Evolutionary conservation across 352 stramenopile species (phyloP).

Genomic region (Thraustochytrium sp.): DNA sequence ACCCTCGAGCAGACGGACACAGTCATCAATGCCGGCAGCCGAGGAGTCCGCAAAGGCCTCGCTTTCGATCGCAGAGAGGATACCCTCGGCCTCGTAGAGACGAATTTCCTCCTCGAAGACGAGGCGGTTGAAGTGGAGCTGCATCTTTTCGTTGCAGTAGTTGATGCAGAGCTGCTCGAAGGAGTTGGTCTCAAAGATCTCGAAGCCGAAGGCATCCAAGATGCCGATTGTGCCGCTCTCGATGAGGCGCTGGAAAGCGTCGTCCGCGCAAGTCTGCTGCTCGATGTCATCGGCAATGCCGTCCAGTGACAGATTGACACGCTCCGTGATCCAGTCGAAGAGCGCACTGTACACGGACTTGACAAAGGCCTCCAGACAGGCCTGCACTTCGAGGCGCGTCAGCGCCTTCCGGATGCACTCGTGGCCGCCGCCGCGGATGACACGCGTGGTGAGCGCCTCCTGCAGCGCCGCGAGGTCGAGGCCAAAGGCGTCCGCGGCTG

Average conservation of each 20-base stretch:
- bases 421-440: conserved; percentile 56
- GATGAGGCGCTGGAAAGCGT: conserved; percentile 56
- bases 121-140: conserved; percentile 51
- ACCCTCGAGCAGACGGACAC: conserved; percentile 12
- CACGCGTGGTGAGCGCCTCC: conserved; percentile 68
- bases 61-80: not conserved
- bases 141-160: conserved; percentile 75
- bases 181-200: conserved; percentile 84
- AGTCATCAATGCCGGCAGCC: not conserved
- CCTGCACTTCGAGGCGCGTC: conserved; percentile 64
- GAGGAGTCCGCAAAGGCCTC: not conserved
- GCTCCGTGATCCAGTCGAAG: conserved; percentile 87
- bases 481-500: conserved; percentile 62
- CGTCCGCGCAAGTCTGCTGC: not conserved
- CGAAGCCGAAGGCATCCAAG: conserved; percentile 88
- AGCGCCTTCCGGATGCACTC: conserved; percentile 51
- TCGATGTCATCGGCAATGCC: conserved; percentile 49
- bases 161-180: conserved; percentile 88
- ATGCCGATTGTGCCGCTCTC: conserved; percentile 70
- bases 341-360: conserved; percentile 87
- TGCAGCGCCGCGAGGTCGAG: conserved; percentile 69
- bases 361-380: conserved; percentile 83
- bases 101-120: conserved; percentile 28
- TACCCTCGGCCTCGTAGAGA: not conserved
- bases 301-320: conserved; percentile 78